Evolutionary conservation across 2,329 filamentous ascomycete species (phyloP).

Genomic region (Aspergillaceae sp.): DNA sequence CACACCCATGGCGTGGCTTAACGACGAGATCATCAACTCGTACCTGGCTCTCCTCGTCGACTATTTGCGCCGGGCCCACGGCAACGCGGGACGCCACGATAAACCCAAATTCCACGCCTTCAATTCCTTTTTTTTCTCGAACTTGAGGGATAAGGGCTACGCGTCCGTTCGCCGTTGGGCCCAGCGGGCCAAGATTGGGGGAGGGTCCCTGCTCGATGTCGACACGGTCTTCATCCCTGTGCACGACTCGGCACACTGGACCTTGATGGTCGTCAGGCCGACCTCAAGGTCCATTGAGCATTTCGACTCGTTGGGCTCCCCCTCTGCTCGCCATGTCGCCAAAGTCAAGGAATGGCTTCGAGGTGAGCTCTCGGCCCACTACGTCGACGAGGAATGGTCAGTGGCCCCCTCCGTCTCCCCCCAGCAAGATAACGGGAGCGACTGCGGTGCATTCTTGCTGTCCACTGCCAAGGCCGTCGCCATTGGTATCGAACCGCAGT

Average conservation of each 20-base stretch:
- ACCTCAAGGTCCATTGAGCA: slow-evolving; percentile 37
- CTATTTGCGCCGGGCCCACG: slow-evolving; percentile 25
- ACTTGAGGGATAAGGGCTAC: slow-evolving; percentile 34
- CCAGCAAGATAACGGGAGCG: slow-evolving; percentile 39
- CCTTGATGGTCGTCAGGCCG: slow-evolving; percentile 39
- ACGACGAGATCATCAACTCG: slow-evolving; percentile 40
- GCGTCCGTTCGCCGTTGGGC: slow-evolving; percentile 36
- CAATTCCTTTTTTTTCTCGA: slow-evolving; percentile 39
- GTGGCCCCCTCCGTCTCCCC: slow-evolving; percentile 33
- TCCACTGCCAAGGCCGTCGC: slow-evolving; percentile 42
- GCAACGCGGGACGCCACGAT: slow-evolving; percentile 27
- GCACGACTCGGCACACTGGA: slow-evolving; percentile 41
- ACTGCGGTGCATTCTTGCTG: slow-evolving; percentile 44
- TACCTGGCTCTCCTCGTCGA: slow-evolving; percentile 36
- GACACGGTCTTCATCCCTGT: slow-evolving; percentile 42
- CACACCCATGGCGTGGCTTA: slow-evolving; percentile 32
- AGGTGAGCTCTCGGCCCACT: slow-evolving; percentile 33
- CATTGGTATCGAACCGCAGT: slow-evolving; percentile 35
- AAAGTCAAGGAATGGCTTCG: slow-evolving; percentile 35
- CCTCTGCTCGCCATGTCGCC: slow-evolving; percentile 23
- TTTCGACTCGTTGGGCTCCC: slow-evolving; percentile 38
- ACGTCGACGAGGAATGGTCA: slow-evolving; percentile 37
- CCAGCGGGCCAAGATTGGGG: slow-evolving; percentile 40
- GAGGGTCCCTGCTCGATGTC: slow-evolving; percentile 34
- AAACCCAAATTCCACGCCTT: slow-evolving; percentile 37